These are phyloP conservation scores for Capsicum baccatum DNA, from an alignment of 257 asterid genomes.

Conservation along the genomic window DNA sequence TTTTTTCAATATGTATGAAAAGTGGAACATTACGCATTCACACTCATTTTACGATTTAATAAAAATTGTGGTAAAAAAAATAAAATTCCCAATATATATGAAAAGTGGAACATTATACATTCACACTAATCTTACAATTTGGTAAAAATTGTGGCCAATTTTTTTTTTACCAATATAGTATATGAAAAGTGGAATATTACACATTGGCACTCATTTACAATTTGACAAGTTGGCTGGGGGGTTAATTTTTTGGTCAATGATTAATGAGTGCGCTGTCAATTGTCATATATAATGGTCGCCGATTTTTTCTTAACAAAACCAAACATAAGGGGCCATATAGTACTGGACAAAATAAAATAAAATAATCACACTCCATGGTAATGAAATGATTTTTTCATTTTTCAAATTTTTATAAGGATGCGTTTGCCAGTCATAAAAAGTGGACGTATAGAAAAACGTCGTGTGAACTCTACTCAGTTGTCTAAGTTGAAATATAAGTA, in stretches of 20 bases:
- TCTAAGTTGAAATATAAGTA: neutral
- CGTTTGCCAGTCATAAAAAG: neutral
- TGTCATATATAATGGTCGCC: neutral
- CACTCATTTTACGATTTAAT: too few species aligned
- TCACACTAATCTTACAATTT: too few species aligned
- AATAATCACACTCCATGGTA: neutral
- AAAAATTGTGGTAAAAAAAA: too few species aligned
- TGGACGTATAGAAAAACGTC: neutral
- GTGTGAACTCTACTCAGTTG: constrained; percentile 9
- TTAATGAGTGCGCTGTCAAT: neutral
- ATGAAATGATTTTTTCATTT: neutral
- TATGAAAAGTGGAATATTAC: neutral
- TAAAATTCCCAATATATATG: too few species aligned
- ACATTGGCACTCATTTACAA: neutral
- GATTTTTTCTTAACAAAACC: neutral
- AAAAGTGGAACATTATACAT: too few species aligned
- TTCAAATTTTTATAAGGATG: neutral
- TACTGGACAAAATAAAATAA: neutral
- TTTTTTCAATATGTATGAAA: too few species aligned
- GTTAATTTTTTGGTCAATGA: neutral
- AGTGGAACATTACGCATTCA: too few species aligned
- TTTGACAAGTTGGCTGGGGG: neutral
- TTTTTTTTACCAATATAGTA: too few species aligned
- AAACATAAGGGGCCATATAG: neutral
- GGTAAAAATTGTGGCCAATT: too few species aligned